phyloP scores from a whole-genome alignment of 2,329 filamentous ascomycete species.

The Chaetomium sp. region DNA sequence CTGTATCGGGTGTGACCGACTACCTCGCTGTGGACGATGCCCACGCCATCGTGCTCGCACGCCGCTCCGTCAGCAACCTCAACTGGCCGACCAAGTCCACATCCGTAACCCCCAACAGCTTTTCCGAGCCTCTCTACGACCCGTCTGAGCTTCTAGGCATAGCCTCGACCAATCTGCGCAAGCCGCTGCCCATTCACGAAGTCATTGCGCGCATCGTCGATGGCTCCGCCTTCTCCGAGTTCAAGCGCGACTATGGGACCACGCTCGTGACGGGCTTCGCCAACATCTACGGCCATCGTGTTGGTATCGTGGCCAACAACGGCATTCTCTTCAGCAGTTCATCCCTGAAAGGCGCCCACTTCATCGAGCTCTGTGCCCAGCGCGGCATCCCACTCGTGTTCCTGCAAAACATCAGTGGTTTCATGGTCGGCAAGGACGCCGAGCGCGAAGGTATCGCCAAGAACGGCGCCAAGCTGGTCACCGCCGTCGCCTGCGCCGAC shows the following conservation, averaged over 20 bases:
- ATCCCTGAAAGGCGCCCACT: constrained; percentile 89
- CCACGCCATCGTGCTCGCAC: constrained; percentile 78
- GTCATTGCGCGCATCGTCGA: constrained; percentile 91
- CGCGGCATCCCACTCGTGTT: constrained; percentile 86
- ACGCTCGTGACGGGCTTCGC: constrained; percentile 92
- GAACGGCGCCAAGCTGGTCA: constrained; percentile 94
- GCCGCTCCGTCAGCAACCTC: constrained; percentile 78
- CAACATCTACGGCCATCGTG: constrained; percentile 78
- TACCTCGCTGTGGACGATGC: constrained; percentile 93
- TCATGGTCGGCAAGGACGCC: constrained; percentile 93
- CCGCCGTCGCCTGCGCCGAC: constrained; percentile 85
- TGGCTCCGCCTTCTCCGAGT: constrained; percentile 83
- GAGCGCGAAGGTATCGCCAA: constrained; percentile 95
- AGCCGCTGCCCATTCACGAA: constrained; percentile 78
- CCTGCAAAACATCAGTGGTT: constrained; percentile 93
- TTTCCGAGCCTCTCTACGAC: constrained; percentile 73
- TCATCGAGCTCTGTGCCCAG: constrained; percentile 90
- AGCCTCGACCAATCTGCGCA: constrained; percentile 81
- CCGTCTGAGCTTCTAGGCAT: constrained; percentile 78
- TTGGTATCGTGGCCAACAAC: constrained; percentile 93
- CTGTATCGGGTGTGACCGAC: constrained; percentile 87
- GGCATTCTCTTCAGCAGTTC: constrained; percentile 89
- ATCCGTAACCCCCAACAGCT: constrained; percentile 34
- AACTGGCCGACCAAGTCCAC: constrained; percentile 64
- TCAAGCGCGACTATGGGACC: constrained; percentile 84